Conservation (phyloP, 495 filamentous ascomycete species). For the Endocarpon pusillum region DNA sequence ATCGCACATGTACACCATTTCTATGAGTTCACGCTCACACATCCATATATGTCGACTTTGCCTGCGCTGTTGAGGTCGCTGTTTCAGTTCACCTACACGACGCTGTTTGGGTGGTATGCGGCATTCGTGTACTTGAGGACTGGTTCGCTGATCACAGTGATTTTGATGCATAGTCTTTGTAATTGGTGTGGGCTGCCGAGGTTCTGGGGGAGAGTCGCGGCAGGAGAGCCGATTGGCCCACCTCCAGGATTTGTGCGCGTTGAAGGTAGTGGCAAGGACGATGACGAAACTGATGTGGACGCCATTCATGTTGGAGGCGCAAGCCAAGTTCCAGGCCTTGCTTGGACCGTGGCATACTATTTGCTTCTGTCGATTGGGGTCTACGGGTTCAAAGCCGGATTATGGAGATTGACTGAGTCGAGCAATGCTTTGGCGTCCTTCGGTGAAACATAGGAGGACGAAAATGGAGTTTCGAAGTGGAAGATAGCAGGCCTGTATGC, state of each 20-base stretch:
- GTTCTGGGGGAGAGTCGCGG: slow-evolving; percentile 60
- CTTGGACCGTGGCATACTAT: slow-evolving; percentile 70
- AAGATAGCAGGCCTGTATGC: too few relatives aligned
- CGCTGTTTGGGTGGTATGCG: slow-evolving; percentile 82
- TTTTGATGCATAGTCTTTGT: slow-evolving; percentile 73
- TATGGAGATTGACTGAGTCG: slow-evolving; percentile 60
- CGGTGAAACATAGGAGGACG: too few relatives aligned
- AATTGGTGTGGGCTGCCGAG: slow-evolving; percentile 84
- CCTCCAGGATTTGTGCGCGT: slow-evolving; percentile 13
- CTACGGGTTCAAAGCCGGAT: slow-evolving; percentile 41
- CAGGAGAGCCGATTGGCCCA: slow-evolving; percentile 17
- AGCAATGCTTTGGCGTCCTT: slow-evolving; percentile 28
- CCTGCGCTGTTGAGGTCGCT: slow-evolving; percentile 48
- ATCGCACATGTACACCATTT: slow-evolving; percentile 91
- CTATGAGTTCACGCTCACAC: slow-evolving; percentile 76
- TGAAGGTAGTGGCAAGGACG: slow-evolving; percentile 11
- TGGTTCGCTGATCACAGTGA: slow-evolving; percentile 55
- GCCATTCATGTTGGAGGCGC: slow-evolving; percentile 7
- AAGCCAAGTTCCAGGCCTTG: slow-evolving; percentile 22
- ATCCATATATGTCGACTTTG: slow-evolving; percentile 47
- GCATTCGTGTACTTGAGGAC: slow-evolving; percentile 83
- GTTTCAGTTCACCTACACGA: slow-evolving; percentile 84
- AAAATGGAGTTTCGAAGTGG: too few relatives aligned
- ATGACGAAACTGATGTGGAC: slow-evolving; percentile 21
- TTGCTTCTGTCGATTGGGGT: slow-evolving; percentile 52